Evolutionary conservation across 257 asterid genomes (phyloP), one percentile per base, ranked within the genome.

Genomic region (Verbena officinalis): DNA sequence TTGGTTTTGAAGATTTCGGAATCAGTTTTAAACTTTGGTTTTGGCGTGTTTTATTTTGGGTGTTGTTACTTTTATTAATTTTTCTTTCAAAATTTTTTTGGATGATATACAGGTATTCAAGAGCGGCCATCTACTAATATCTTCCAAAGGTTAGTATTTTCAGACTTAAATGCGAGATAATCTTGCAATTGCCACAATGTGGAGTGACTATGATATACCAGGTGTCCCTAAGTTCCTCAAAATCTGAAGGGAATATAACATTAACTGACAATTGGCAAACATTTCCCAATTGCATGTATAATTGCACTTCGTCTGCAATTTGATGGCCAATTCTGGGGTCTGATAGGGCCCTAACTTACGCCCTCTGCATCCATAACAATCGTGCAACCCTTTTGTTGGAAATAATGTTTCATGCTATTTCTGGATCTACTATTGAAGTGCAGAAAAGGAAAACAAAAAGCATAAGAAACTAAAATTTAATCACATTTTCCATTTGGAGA

Each of bases 71-170:
- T 55, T 43, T 59, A 9, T 61, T 34, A 24, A 65, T 4, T 15
- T 0, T 11, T 66, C 68, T 30, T 19, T 45, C 44, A 44, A 20
- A 14, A 9, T 49, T 22, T 54, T 60, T 31, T 51, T 19, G 53
- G 45, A 51, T 74, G 67, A 30, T 72, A 45, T 88, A 67, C 91
- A 91, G 97, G 83, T 91, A 70, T 91, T 88, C 95, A 91, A 88
- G 87, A 91, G 96, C 49, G 97, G 97, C 75, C 89, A 86, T 46
- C 91, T 91, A 55, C 85, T 91, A 73, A 88, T 91, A 72, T 91
- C 97, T 56, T 88, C 97, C 19, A 91, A 84, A 84, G 97, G 97
- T 91, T 65, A 51, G 95, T 75, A 40, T 39, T 60, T 61, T 53
- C 71, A 23, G 46, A 31, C 73, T 38, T 7, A 10, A 42, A 33